A percentile compares a stretch with the other conserved stretches of the same genome.
Evolutionary conservation across 2,329 filamentous ascomycete species (phyloP).

Genomic region (Huntiella moniliformis): DNA sequence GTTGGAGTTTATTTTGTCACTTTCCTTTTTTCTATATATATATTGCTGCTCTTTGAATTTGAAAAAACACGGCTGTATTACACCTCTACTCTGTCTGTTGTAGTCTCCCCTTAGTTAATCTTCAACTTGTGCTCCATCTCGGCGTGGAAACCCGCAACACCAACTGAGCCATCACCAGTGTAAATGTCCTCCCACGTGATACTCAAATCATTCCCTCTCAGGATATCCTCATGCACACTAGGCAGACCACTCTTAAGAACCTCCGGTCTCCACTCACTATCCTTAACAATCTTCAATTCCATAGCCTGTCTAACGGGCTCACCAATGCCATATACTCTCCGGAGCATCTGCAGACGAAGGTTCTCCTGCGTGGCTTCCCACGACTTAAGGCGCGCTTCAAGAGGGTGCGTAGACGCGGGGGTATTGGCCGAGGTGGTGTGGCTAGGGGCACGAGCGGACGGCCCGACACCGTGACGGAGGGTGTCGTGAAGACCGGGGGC

Average conservation of each 20-base stretch:
- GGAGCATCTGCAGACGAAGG: slow-evolving; percentile 74
- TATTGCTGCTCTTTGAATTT: not conserved
- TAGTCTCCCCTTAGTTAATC: slow-evolving; percentile 28
- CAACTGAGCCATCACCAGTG: slow-evolving; percentile 55
- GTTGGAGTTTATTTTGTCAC: not conserved
- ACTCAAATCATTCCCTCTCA: slow-evolving; percentile 58
- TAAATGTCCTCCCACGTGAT: slow-evolving; percentile 91
- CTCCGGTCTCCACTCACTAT: slow-evolving; percentile 62
- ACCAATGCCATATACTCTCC: slow-evolving; percentile 74
- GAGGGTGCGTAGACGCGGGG: slow-evolving; percentile 56
- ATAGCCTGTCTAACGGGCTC: slow-evolving; percentile 85
- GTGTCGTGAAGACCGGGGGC: slow-evolving; percentile 88
- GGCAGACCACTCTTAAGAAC: slow-evolving; percentile 41
- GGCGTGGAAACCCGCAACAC: slow-evolving; percentile 57
- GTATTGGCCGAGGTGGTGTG: slow-evolving; percentile 18
- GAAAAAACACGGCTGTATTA: not conserved
- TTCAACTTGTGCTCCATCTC: slow-evolving; percentile 88
- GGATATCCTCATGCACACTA: slow-evolving; percentile 74
- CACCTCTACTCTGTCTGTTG: not conserved
- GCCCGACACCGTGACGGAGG: slow-evolving; percentile 64
- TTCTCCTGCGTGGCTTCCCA: slow-evolving; percentile 83
- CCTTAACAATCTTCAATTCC: slow-evolving; percentile 77
- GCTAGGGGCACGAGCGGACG: slow-evolving; percentile 30
- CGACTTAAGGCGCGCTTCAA: slow-evolving; percentile 71
- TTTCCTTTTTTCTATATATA: not conserved